A percentile compares a stretch with the other conserved stretches of the same genome.
Evolutionary conservation across 768 basidiomycete species (phyloP).

Genomic region (Boletus sp.): DNA sequence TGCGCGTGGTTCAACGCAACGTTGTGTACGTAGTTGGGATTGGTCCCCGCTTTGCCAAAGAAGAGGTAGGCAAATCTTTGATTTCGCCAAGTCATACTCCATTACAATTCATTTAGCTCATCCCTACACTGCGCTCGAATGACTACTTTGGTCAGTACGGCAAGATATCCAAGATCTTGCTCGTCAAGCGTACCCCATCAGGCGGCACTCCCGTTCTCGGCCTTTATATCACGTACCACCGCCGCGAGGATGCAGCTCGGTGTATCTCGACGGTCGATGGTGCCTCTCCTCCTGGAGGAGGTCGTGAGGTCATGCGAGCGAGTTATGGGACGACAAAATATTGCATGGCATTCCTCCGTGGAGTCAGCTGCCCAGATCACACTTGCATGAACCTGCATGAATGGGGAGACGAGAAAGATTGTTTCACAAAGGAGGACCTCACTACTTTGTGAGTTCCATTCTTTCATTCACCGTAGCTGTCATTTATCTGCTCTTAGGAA

Average conservation of each 20-base stretch:
- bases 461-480: neutral
- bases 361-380: slow-evolving; percentile 79
- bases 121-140: slow-evolving; percentile 87
- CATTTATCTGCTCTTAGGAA: slow-evolving; percentile 49
- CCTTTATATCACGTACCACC: slow-evolving; percentile 95
- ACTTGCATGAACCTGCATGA: slow-evolving; percentile 95
- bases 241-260: slow-evolving; percentile 91
- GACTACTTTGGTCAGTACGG: slow-evolving; percentile 99
- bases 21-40: slow-evolving; percentile 97
- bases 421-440: slow-evolving; percentile 94
- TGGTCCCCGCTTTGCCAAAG: slow-evolving; percentile 90
- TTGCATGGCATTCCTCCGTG: slow-evolving; percentile 92
- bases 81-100: neutral
- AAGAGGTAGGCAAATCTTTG: slow-evolving; percentile 66
- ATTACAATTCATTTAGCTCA: slow-evolving; percentile 51
- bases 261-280: slow-evolving; percentile 94
- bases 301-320: slow-evolving; percentile 86
- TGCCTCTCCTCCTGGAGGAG: slow-evolving; percentile 84
- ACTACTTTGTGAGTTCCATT: slow-evolving; percentile 72
- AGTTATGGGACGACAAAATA: slow-evolving; percentile 98
- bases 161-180: slow-evolving; percentile 92
- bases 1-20: slow-evolving; percentile 94
- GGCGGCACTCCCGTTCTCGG: slow-evolving; percentile 78
- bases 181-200: slow-evolving; percentile 84
- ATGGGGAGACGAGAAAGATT: slow-evolving; percentile 98